Evolutionary conservation across 2,329 filamentous ascomycete genomes (phyloP).

Genomic region (Aspergillus flavus): DNA sequence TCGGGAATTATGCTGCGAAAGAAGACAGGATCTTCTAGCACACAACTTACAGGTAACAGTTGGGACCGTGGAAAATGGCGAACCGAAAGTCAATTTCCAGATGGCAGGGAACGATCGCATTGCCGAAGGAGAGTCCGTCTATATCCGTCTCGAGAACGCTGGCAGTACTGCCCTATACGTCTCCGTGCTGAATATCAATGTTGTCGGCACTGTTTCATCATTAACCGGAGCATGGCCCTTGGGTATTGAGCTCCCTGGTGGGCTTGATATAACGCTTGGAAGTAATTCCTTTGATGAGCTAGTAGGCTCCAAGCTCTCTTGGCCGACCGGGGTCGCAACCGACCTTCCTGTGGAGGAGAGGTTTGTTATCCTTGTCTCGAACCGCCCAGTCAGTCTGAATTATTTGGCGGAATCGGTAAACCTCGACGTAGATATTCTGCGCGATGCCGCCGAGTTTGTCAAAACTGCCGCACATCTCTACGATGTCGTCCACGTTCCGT

Average conservation of each 20-base stretch:
- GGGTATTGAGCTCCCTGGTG: not conserved
- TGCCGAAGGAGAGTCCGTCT: not conserved
- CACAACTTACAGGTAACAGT: not conserved
- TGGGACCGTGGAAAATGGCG: not conserved
- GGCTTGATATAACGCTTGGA: not conserved
- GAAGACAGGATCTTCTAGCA: not conserved
- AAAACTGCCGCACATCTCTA: not conserved
- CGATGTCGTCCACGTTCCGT: not conserved
- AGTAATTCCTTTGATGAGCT: constrained; percentile 1
- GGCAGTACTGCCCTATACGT: not conserved
- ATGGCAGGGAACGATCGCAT: not conserved
- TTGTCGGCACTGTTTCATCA: not conserved
- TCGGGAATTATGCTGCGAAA: not conserved
- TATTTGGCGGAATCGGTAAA: not conserved
- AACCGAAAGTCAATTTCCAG: not conserved
- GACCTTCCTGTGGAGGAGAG: not conserved
- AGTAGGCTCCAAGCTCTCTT: not conserved
- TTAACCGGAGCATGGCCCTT: not conserved
- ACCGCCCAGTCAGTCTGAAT: not conserved
- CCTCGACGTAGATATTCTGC: not conserved
- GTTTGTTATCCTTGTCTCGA: not conserved
- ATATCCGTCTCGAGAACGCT: constrained; percentile 1
- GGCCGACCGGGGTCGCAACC: not conserved
- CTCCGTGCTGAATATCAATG: constrained; percentile 2
- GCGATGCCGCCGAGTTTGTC: not conserved